These are phyloP conservation scores for Neofusicoccum parvum DNA, from an alignment of 2,329 filamentous ascomycete species.

Conservation along the genomic window DNA sequence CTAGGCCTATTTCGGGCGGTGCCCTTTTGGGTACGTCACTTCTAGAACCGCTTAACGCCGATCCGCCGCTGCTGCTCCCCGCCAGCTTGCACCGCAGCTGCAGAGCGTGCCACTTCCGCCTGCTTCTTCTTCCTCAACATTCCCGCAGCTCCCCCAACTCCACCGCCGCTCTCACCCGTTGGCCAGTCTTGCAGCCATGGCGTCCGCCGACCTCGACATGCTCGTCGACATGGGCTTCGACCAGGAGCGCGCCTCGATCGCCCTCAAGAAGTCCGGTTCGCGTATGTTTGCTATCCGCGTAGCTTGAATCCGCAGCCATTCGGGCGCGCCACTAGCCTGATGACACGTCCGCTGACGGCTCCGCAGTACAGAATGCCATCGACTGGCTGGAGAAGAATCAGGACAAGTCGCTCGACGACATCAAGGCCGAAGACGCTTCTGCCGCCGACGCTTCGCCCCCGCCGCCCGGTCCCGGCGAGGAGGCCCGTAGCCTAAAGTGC, in stretches of 20 bases:
- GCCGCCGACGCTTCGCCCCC: slow-evolving; percentile 58
- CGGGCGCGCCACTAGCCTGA: neutral
- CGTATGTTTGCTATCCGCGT: slow-evolving; percentile 55
- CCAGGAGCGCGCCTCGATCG: slow-evolving; percentile 76
- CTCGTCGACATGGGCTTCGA: slow-evolving; percentile 78
- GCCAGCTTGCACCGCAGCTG: slow-evolving; percentile 5
- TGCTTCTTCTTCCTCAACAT: neutral
- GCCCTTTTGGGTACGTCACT: neutral
- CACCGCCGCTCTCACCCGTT: neutral
- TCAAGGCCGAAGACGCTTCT: slow-evolving; percentile 55
- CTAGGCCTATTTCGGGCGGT: neutral
- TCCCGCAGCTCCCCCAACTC: neutral
- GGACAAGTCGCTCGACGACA: slow-evolving; percentile 82
- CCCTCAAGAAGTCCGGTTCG: slow-evolving; percentile 79
- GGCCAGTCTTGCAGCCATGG: slow-evolving; percentile 36
- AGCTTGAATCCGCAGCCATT: neutral
- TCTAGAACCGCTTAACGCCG: slow-evolving; percentile 11
- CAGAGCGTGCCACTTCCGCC: neutral
- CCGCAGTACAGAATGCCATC: slow-evolving; percentile 78
- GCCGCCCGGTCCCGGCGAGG: slow-evolving; percentile 69
- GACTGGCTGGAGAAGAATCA: slow-evolving; percentile 95
- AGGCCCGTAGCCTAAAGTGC: slow-evolving; percentile 82
- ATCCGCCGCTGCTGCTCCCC: slow-evolving; percentile 6
- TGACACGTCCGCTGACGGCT: slow-evolving; percentile 20
- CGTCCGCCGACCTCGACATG: slow-evolving; percentile 58